Percentiles rank a stretch among this genome's conserved stretches.
Evolutionary conservation across 1,284 basidiomycete species (phyloP).

Genomic region (Boletellus deceptivus): DNA sequence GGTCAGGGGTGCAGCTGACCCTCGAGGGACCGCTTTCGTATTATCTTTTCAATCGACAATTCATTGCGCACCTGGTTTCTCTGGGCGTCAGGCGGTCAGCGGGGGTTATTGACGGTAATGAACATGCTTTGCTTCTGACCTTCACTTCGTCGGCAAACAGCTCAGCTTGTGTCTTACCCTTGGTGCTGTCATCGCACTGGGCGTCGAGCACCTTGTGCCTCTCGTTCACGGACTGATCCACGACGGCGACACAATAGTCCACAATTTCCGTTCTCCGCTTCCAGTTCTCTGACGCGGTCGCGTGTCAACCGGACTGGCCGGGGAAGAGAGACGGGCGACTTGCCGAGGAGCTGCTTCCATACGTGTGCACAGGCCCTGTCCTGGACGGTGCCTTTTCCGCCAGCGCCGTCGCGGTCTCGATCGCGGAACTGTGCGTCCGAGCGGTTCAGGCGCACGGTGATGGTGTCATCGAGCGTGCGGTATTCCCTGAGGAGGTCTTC

Average conservation of each 20-base stretch:
- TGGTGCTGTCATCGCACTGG: conserved; percentile 42
- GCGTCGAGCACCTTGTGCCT: conserved; percentile 51
- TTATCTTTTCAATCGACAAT: conserved; percentile 74
- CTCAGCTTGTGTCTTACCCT: conserved; percentile 52
- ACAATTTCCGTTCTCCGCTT: conserved; percentile 75
- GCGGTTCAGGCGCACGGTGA: conserved; percentile 82
- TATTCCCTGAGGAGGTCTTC: conserved; percentile 85
- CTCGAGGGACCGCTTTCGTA: conserved; percentile 74
- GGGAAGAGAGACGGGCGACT: conserved; percentile 18
- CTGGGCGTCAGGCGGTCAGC: conserved; percentile 41
- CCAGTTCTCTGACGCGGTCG: conserved; percentile 68
- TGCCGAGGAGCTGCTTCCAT: conserved; percentile 83
- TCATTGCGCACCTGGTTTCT: conserved; percentile 80
- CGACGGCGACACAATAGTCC: conserved; percentile 73
- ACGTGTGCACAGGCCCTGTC: conserved; percentile 76
- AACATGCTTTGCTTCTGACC: conserved; percentile 43
- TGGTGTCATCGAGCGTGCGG: conserved; percentile 78
- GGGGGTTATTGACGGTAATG: conserved; percentile 30
- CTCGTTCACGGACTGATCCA: conserved; percentile 63
- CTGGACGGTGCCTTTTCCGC: conserved; percentile 50
- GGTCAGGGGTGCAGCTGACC: conserved; percentile 46
- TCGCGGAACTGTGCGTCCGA: conserved; percentile 80
- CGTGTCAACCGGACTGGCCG: conserved; percentile 10
- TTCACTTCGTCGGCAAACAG: conserved; percentile 74
- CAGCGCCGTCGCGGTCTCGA: conserved; percentile 47